Evolutionary conservation across 2,329 filamentous ascomycete species (phyloP).

Genomic region (Colletotrichum siamense): DNA sequence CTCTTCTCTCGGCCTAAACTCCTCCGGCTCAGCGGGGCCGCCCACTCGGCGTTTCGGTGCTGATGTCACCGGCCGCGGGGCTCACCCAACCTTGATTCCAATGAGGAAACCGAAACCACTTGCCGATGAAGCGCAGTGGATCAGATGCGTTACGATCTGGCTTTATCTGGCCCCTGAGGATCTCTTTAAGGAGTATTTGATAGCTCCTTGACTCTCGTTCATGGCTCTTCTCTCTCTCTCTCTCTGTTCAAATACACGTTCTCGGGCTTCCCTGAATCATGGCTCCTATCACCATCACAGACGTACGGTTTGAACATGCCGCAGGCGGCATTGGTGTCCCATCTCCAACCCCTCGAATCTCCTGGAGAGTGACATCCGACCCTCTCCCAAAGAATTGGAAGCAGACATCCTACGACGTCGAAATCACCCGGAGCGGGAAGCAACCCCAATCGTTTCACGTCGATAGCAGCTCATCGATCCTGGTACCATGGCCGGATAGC

Average conservation of each 20-base stretch:
- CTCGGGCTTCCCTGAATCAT: background rate
- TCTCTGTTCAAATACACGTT: background rate
- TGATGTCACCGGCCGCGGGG: slow-evolving; percentile 16
- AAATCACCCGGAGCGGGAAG: slow-evolving; percentile 3
- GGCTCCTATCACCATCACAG: background rate
- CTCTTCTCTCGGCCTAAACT: background rate
- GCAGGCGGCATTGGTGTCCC: slow-evolving; percentile 21
- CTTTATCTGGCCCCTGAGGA: background rate
- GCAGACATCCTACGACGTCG: slow-evolving; percentile 24
- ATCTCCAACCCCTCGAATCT: slow-evolving; percentile 18
- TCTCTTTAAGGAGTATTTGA: background rate
- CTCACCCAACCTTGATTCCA: background rate
- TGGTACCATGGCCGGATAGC: slow-evolving; percentile 19
- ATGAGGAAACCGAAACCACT: background rate
- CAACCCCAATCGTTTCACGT: background rate
- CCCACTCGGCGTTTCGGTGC: slow-evolving; percentile 6
- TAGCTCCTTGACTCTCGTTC: background rate
- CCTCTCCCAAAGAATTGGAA: slow-evolving; percentile 5
- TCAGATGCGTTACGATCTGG: background rate
- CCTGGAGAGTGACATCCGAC: slow-evolving; percentile 10
- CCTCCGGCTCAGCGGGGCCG: background rate
- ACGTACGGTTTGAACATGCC: slow-evolving; percentile 23
- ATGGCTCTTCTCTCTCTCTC: background rate
- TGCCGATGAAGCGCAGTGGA: background rate
- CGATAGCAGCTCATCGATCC: background rate